Base-by-base conservation (phyloP, 257 asterid species). In the Nemophila menziesii region DNA sequence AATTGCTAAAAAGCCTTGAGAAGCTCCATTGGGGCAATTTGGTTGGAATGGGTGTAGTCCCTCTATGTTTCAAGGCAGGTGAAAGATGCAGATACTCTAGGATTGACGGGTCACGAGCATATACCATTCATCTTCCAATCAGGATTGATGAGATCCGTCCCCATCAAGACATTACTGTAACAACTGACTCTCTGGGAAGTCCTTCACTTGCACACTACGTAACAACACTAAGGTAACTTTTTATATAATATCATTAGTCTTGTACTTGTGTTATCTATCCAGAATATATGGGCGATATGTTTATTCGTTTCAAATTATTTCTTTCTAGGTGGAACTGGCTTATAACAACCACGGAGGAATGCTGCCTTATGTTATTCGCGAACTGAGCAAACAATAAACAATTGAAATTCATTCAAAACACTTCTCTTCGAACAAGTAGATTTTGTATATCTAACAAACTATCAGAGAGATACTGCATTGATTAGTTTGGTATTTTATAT, bases 11-110 rank as follows among this genome's bases (percentile, higher is more conserved):
- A 55, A 74, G 83, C 75, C 83, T 87, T 44, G 97, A 87, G 60
- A 80, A 95, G 59, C 83, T 87, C 68, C 97, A 87, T 38, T 83
- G 97, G 16, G 83, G 97, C 49, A 87, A 87, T 54, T 79, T 87
- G 61, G 97, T 87, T 1, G 97, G 97, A 18, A 83, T 87, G 97
- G 97, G 97, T 24, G 78, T 87, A 39, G 33, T 87, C 64, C 97
- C 97, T 43, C 71, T 87, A 34, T 87, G 97, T 62, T 87, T 78
- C 74, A 87, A 83, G 82, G 48, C 93, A 21, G 95, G 97, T 40
- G 97, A 87, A n/a, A 65, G 97, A 87, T 65, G 93, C 95, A 8
- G 95, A 87, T 33, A 55, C 84, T 14, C 73, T 87, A 48, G 95
- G 92, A 43, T 62, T 87, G 70, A 87, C 97, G 0, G 97, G 97